These are phyloP conservation scores for Lophium mytilinum DNA, from an alignment of 495 filamentous ascomycete species.

Conservation along the genomic window DNA sequence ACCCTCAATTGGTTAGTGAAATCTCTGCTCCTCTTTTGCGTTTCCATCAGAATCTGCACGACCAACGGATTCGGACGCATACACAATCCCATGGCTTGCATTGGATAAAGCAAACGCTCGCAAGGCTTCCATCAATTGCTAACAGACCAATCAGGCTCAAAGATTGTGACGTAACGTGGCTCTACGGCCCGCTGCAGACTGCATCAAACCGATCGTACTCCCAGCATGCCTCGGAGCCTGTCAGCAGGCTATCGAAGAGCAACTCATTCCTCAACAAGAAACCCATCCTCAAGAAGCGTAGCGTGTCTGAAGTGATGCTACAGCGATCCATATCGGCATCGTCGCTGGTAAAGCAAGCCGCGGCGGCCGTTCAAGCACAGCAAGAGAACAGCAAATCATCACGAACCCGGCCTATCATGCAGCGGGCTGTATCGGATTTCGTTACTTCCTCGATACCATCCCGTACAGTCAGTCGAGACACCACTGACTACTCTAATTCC, in stretches of 20 bases:
- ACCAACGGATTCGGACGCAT: too few species aligned
- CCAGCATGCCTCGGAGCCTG: slow-evolving; percentile 44
- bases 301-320: slow-evolving; percentile 90
- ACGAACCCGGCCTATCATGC: slow-evolving; percentile 37
- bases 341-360: slow-evolving; percentile 86
- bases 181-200: slow-evolving; percentile 87
- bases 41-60: not conserved
- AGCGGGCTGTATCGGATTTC: slow-evolving; percentile 60
- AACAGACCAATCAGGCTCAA: slow-evolving; percentile 62
- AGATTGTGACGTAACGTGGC: slow-evolving; percentile 95
- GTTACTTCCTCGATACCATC: slow-evolving; percentile 46
- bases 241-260: slow-evolving; percentile 60
- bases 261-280: slow-evolving; percentile 80
- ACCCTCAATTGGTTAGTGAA: slow-evolving; percentile 74
- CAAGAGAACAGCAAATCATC: slow-evolving; percentile 46
- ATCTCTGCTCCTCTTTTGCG: not conserved
- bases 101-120: too few species aligned
- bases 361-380: slow-evolving; percentile 85
- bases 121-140: slow-evolving; percentile 4
- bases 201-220: slow-evolving; percentile 33
- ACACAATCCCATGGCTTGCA: too few species aligned
- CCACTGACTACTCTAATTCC: slow-evolving; percentile 45
- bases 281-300: slow-evolving; percentile 93
- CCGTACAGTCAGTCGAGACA: slow-evolving; percentile 46
- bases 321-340: slow-evolving; percentile 85